Evolutionary conservation across 139 green algal species (phyloP).

Genomic region (Axilococcus clingmanii): DNA sequence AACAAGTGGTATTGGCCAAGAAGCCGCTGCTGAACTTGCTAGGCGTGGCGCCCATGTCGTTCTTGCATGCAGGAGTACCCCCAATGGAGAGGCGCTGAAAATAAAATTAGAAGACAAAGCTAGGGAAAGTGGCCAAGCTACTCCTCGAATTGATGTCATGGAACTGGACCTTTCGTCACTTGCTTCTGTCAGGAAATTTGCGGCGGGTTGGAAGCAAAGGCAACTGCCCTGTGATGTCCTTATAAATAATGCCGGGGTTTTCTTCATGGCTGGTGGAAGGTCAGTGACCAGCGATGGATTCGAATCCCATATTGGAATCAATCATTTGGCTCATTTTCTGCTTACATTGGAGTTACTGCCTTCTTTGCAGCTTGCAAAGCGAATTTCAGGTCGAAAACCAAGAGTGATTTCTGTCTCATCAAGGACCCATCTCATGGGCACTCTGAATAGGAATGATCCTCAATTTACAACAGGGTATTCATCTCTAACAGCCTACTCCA

Average conservation of each 20-base stretch:
- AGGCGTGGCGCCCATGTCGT: slow-evolving; percentile 53
- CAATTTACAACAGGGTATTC: slow-evolving; percentile 26
- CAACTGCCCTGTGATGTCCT: slow-evolving; percentile 63
- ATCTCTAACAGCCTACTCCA: slow-evolving; percentile 46
- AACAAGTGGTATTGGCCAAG: slow-evolving; percentile 69
- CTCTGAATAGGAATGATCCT: slow-evolving; percentile 11
- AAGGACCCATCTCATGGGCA: slow-evolving; percentile 34
- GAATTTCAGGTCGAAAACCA: not conserved
- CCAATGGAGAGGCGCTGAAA: slow-evolving; percentile 34
- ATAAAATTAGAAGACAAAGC: slow-evolving; percentile 25
- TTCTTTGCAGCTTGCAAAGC: slow-evolving; percentile 11
- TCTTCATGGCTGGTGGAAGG: slow-evolving; percentile 34
- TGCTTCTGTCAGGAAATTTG: slow-evolving; percentile 63
- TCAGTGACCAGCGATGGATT: slow-evolving; percentile 52
- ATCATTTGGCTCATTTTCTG: slow-evolving; percentile 73
- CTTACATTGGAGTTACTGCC: slow-evolving; percentile 67
- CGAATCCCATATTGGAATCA: slow-evolving; percentile 71
- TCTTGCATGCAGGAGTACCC: slow-evolving; percentile 54
- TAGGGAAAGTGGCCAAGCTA: not conserved
- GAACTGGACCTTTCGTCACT: slow-evolving; percentile 68
- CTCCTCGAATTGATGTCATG: slow-evolving; percentile 35
- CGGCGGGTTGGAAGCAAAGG: slow-evolving; percentile 30
- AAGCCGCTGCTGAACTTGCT: slow-evolving; percentile 50
- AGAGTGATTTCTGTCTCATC: slow-evolving; percentile 60
- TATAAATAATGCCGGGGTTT: slow-evolving; percentile 85